Evolutionary conservation across 192 early-diverging fungal species (phyloP).

Genomic region (Coemansia sp.): DNA sequence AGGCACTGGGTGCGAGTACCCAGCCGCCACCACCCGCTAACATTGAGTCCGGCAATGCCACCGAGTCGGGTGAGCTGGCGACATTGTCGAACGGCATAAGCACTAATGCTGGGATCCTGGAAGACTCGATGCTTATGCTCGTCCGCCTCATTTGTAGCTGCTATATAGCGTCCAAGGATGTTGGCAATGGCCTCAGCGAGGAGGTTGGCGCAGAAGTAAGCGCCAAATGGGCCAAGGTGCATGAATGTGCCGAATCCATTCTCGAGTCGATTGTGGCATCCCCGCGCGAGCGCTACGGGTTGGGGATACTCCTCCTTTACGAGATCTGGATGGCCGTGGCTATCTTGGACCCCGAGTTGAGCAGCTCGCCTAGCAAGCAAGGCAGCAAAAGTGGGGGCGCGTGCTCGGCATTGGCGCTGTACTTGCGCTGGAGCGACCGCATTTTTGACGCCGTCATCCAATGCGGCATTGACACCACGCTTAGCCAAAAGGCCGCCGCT

Average conservation of each 20-base stretch:
- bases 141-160: slow-evolving; percentile 48
- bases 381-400: neutral
- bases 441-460: slow-evolving; percentile 41
- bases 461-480: slow-evolving; percentile 18
- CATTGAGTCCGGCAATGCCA: neutral
- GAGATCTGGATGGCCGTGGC: slow-evolving; percentile 54
- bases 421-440: slow-evolving; percentile 44
- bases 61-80: slow-evolving; percentile 1
- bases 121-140: slow-evolving; percentile 48
- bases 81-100: slow-evolving; percentile 35
- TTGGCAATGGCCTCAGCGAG: neutral
- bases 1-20: slow-evolving; percentile 5
- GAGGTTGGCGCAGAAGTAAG: neutral
- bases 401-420: slow-evolving; percentile 30
- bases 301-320: slow-evolving; percentile 42
- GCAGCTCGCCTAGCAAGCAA: slow-evolving; percentile 6
- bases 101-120: slow-evolving; percentile 44
- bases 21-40: neutral
- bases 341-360: slow-evolving; percentile 34
- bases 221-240: slow-evolving; percentile 25
- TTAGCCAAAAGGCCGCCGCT: slow-evolving; percentile 14
- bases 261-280: slow-evolving; percentile 32
- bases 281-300: slow-evolving; percentile 28
- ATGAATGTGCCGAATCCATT: slow-evolving; percentile 25
- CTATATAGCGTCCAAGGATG: slow-evolving; percentile 26